These are phyloP conservation scores for Wickerhamomyces bisporus DNA, from an alignment of 805 yeast genomes.

Conservation along the genomic window DNA sequence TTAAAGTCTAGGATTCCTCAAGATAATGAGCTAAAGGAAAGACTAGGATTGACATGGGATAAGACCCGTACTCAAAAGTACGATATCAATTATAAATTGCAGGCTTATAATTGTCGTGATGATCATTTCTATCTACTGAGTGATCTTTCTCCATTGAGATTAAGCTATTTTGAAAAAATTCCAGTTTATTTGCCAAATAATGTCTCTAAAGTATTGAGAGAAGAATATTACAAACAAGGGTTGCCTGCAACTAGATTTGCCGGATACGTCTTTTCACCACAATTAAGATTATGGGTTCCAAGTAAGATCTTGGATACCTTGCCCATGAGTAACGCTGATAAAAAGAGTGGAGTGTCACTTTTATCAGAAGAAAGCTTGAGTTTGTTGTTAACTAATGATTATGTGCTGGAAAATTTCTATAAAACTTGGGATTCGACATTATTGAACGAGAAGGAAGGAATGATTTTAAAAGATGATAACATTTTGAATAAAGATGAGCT, in stretches of 20 bases:
- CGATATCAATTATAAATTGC: constrained; percentile 26
- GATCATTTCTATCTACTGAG: constrained; percentile 46
- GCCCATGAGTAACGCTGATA: not conserved
- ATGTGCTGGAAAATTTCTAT: constrained; percentile 27
- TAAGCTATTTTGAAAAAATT: constrained; percentile 55
- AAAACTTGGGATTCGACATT: constrained; percentile 28
- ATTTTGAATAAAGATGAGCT: constrained; percentile 4
- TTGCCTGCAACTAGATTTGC: constrained; percentile 30
- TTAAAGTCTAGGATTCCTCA: too few species aligned
- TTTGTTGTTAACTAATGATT: constrained; percentile 18
- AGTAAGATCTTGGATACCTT: too few species aligned
- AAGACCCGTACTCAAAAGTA: constrained; percentile 26
- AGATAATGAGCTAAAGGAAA: too few species aligned
- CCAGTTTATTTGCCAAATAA: constrained; percentile 51
- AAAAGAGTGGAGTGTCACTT: constrained; percentile 2
- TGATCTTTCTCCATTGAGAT: constrained; percentile 47
- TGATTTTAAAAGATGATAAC: constrained; percentile 4
- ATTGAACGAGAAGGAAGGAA: constrained; percentile 15
- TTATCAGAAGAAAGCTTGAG: constrained; percentile 3
- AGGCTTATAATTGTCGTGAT: constrained; percentile 52
- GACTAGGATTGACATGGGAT: too few species aligned
- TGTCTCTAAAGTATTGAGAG: constrained; percentile 33
- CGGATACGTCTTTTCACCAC: constrained; percentile 43
- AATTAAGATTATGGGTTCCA: constrained; percentile 51
- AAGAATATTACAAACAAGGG: constrained; percentile 44